These are phyloP conservation scores for Apiotrichum porosum DNA, from an alignment of 1,284 basidiomycete species.

Conservation along the genomic window DNA sequence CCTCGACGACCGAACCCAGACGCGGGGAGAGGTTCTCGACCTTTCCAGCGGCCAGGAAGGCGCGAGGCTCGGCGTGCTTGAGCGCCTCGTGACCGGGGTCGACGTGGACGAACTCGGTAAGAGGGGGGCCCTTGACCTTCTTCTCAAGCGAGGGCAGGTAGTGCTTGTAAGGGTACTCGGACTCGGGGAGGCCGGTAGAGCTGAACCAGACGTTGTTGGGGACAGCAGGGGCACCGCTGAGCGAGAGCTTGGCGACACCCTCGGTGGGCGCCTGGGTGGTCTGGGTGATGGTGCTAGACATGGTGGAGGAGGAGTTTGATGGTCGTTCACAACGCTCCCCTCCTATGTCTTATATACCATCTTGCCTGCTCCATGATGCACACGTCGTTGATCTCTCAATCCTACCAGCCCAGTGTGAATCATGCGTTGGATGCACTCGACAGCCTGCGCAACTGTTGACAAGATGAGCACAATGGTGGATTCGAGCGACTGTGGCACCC, in stretches of 20 bases:
- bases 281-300: background rate
- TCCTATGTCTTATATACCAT: too few relatives aligned
- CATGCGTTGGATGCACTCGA: too few relatives aligned
- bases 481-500: too few relatives aligned
- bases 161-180: conserved; percentile 7
- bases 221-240: background rate
- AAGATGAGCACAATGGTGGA: too few relatives aligned
- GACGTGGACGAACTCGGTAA: conserved; percentile 65
- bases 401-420: too few relatives aligned
- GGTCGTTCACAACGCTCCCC: too few relatives aligned
- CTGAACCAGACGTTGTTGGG: conserved; percentile 1
- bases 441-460: too few relatives aligned
- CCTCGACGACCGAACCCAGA: conserved; percentile 69
- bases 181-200: conserved; percentile 7
- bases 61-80: conserved; percentile 57
- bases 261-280: background rate
- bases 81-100: conserved; percentile 69
- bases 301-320: too few relatives aligned
- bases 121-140: conserved; percentile 49
- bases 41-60: conserved; percentile 59
- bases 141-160: conserved; percentile 1
- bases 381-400: too few relatives aligned
- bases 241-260: background rate
- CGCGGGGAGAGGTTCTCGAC: conserved; percentile 60
- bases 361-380: too few relatives aligned